Evolutionary conservation across 768 basidiomycete species (phyloP).

Genomic region (Crucibulum laeve): DNA sequence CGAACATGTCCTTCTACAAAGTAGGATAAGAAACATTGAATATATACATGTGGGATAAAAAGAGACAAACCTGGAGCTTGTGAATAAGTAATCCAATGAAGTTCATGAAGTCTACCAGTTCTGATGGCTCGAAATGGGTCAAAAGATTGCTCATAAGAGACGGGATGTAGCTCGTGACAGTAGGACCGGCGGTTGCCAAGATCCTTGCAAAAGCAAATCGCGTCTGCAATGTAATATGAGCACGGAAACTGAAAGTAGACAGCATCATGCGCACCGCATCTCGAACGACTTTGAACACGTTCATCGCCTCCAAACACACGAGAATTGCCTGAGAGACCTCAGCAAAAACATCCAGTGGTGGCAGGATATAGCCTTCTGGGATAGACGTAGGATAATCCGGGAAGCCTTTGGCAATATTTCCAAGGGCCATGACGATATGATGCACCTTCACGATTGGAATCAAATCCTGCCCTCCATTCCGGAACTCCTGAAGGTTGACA

Average conservation of each 20-base stretch:
- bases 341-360: slow-evolving; percentile 75
- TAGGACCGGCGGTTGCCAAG: slow-evolving; percentile 82
- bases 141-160: slow-evolving; percentile 88
- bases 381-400: slow-evolving; percentile 80
- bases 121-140: slow-evolving; percentile 85
- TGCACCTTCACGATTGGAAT: slow-evolving; percentile 84
- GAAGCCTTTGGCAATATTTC: slow-evolving; percentile 94
- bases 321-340: slow-evolving; percentile 85
- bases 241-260: neutral
- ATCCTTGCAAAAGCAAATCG: slow-evolving; percentile 93
- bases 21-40: slow-evolving; percentile 4
- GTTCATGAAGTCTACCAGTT: slow-evolving; percentile 92
- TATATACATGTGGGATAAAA: slow-evolving; percentile 1
- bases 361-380: slow-evolving; percentile 61
- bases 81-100: slow-evolving; percentile 91
- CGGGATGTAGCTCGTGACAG: slow-evolving; percentile 83
- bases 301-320: slow-evolving; percentile 85
- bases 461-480: slow-evolving; percentile 59
- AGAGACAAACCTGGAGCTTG: slow-evolving; percentile 70
- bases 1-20: slow-evolving; percentile 73
- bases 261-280: slow-evolving; percentile 69
- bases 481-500: slow-evolving; percentile 48
- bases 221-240: slow-evolving; percentile 45
- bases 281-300: slow-evolving; percentile 77
- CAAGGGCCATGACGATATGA: slow-evolving; percentile 91